Percentiles rank a stretch among this genome's conserved stretches.
These are phyloP conservation scores for Arabidopsis hybrid DNA, from an alignment of 441 rosid species.

Conservation along the genomic window DNA sequence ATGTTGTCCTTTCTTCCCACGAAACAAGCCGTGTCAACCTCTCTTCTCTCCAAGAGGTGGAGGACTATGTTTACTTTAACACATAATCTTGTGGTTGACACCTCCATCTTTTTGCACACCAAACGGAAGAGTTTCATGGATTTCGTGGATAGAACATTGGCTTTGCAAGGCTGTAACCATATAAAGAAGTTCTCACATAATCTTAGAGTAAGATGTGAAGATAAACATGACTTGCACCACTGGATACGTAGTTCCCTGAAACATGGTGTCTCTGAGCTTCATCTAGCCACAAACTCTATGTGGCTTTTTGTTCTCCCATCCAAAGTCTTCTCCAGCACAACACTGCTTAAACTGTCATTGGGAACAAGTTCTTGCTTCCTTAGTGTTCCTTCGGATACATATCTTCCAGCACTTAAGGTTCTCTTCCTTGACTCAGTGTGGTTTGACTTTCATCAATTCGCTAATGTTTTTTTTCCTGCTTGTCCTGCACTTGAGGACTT, in stretches of 20 bases:
- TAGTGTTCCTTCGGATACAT: background rate
- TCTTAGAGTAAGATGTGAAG: too few species aligned
- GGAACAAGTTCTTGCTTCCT: background rate
- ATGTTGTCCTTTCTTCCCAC: too few species aligned
- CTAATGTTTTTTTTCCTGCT: background rate
- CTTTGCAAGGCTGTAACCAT: too few species aligned
- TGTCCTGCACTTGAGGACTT: background rate
- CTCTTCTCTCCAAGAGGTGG: too few species aligned
- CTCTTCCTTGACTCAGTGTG: background rate
- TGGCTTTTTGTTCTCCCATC: background rate
- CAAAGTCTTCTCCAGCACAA: constrained; percentile 5
- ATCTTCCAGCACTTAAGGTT: background rate
- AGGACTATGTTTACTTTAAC: too few species aligned
- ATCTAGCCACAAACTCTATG: background rate
- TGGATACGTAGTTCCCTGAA: background rate
- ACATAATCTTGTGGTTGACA: too few species aligned
- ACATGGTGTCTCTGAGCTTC: constrained; percentile 9
- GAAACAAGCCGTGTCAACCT: too few species aligned
- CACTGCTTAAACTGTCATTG: constrained; percentile 9
- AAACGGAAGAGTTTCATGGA: too few species aligned
- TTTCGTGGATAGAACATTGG: too few species aligned
- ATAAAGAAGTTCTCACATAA: too few species aligned
- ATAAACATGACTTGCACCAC: background rate
- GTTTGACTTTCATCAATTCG: background rate
- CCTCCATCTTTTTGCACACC: too few species aligned